These are phyloP conservation scores for Hordeum vulgare DNA, from an alignment of 176 grass and related monocot species.

Conservation along the genomic window MorexV3_pseudomolecules_assembly NC_058524.1:543229344-543229843, in stretches of 20 bases:
- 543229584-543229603: not conserved
- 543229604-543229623: not conserved
- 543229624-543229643: slow-evolving; percentile 37
- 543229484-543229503: slow-evolving; percentile 70
- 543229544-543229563: slow-evolving; percentile 73
- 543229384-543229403: not conserved
- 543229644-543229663: slow-evolving; percentile 81
- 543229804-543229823: slow-evolving; percentile 72
- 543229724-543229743: slow-evolving; percentile 16
- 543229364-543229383: not conserved
- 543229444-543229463: slow-evolving; percentile 5
- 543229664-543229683: slow-evolving; percentile 72
- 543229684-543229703: slow-evolving; percentile 79
- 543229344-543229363: not conserved
- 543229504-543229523: slow-evolving; percentile 88
- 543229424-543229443: not conserved
- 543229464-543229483: slow-evolving; percentile 32
- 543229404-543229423: not conserved
- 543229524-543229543: slow-evolving; percentile 52
- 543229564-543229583: slow-evolving; percentile 9
- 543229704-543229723: slow-evolving; percentile 64
- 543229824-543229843: slow-evolving; percentile 63
- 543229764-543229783: slow-evolving; percentile 26
- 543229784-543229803: slow-evolving; percentile 81
- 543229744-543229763: not conserved